Base-by-base conservation (phyloP, 495 filamentous ascomycete species). In the Astrocystis sublimbata region DNA sequence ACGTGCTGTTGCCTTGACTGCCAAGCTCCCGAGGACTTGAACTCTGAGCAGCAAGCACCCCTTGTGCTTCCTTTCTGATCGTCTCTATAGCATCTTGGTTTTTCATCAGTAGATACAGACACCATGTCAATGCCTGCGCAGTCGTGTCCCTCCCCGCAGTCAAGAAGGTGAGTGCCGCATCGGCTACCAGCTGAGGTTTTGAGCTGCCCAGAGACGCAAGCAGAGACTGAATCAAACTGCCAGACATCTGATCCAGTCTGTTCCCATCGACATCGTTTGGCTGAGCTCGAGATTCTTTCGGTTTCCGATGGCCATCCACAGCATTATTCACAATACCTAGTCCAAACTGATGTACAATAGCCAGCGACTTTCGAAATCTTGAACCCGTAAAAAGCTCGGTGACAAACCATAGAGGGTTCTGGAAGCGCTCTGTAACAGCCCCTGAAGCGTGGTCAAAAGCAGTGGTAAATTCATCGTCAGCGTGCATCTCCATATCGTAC, bases 401-500 rank as follows among this genome's bases (percentile, higher is more conserved):
- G 41, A 85, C 36, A 21, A 68, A 77, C 80, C 82, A 87, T 30
- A 86, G 68, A 0, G 85, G 85, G 63, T 87, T 86, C 62, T 87
- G 85, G 54, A 87, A 86, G 13, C 85, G 78, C 55, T 83, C 76
- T 38, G 83, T 82, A 2, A 80, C 85, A n/a, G 65, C 74, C 12
- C 83, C 83, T 0, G 85, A 87, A 2, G 84, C 83, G 53, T 78
- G 80, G 57, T 87, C 83, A 62, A 87, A 86, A 1, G 82, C 76
- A 38, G 69, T 59, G 15, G 82, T 80, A 67, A 87, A 87, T 3
- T 82, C 79, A 54, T 85, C 78, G 57, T 78, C 73, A 40, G 81
- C 75, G 58, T 84, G 83, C 72, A 86, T 85, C 55, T 86, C 81
- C 79, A 85, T 84, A 63, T 85, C 78, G 65, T 86, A 87, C 5